A percentile compares a stretch with the other conserved stretches of the same genome.
These are phyloP conservation scores for Thermomyces lanuginosus DNA, from an alignment of 2,329 filamentous ascomycete genomes.

Conservation along the genomic window DNA sequence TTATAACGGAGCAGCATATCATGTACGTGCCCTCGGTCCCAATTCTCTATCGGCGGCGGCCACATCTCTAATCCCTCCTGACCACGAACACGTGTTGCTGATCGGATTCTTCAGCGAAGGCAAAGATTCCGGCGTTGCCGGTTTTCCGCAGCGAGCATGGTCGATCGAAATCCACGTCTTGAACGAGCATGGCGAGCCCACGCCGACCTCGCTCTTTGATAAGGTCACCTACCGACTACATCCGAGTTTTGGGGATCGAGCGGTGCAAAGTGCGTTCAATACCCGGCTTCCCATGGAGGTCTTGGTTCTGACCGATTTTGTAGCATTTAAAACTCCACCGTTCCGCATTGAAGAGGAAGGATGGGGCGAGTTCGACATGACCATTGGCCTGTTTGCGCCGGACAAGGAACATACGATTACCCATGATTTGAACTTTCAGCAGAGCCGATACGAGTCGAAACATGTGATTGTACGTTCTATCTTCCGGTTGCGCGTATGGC, in stretches of 20 bases:
- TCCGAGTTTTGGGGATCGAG: constrained; percentile 71
- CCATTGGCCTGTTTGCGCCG: constrained; percentile 62
- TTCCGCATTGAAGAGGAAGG: constrained; percentile 87
- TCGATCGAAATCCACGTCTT: constrained; percentile 70
- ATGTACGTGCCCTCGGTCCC: constrained; percentile 45
- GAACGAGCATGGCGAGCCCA: constrained; percentile 71
- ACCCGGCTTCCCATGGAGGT: constrained; percentile 1
- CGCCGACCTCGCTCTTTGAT: constrained; percentile 70
- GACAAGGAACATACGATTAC: constrained; percentile 72
- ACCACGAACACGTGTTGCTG: too few relatives aligned
- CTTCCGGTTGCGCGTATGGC: neutral
- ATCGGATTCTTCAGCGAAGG: constrained; percentile 38
- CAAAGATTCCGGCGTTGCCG: constrained; percentile 65
- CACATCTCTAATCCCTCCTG: constrained; percentile 1
- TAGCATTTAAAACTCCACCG: constrained; percentile 67
- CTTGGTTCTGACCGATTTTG: constrained; percentile 3
- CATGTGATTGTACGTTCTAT: constrained; percentile 48
- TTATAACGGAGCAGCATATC: constrained; percentile 80
- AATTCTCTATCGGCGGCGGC: constrained; percentile 2
- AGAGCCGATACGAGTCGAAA: constrained; percentile 63
- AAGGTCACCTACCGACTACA: constrained; percentile 89
- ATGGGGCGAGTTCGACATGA: constrained; percentile 98
- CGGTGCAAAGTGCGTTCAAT: constrained; percentile 55
- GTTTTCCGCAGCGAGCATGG: constrained; percentile 88
- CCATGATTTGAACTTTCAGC: constrained; percentile 86